phyloP scores from a whole-genome alignment of 78 protist genomes.

The Mantamonas sphyraenae region DNA sequence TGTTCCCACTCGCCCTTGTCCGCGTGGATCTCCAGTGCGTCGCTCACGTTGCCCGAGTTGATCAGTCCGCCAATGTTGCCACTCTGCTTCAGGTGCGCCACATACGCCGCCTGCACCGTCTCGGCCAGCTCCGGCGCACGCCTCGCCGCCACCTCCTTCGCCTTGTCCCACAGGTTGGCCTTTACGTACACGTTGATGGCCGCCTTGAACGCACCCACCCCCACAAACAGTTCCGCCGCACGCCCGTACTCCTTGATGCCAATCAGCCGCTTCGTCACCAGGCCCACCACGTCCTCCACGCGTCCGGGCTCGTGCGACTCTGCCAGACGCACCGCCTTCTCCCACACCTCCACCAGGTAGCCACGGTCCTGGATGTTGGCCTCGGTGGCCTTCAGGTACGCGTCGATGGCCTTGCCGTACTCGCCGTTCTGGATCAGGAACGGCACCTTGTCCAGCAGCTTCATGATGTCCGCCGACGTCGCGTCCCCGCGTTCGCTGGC shows the following conservation, averaged over 20 bases:
- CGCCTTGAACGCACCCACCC: constrained; percentile 28
- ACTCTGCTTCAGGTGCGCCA: background rate
- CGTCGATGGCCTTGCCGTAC: constrained; percentile 47
- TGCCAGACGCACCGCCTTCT: constrained; percentile 45
- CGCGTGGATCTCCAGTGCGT: constrained; percentile 30
- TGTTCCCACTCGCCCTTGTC: constrained; percentile 43
- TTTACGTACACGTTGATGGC: constrained; percentile 46
- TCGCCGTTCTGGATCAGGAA: constrained; percentile 21
- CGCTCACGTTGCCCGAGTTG: background rate
- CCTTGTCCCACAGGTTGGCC: constrained; percentile 42
- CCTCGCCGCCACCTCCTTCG: constrained; percentile 6
- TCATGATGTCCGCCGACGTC: background rate
- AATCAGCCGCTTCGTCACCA: constrained; percentile 1
- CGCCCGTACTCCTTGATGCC: background rate
- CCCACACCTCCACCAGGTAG: constrained; percentile 30
- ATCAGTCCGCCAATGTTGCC: background rate
- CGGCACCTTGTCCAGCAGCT: background rate
- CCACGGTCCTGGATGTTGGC: background rate
- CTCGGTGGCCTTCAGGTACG: constrained; percentile 13
- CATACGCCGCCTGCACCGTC: constrained; percentile 8
- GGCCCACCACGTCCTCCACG: constrained; percentile 6
- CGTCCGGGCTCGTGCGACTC: constrained; percentile 28
- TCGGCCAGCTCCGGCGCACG: background rate
- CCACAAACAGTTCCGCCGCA: constrained; percentile 32
- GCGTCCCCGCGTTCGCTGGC: background rate